Conservation (phyloP, 2,329 filamentous ascomycete species). For the Curvularia sp. region DNA sequence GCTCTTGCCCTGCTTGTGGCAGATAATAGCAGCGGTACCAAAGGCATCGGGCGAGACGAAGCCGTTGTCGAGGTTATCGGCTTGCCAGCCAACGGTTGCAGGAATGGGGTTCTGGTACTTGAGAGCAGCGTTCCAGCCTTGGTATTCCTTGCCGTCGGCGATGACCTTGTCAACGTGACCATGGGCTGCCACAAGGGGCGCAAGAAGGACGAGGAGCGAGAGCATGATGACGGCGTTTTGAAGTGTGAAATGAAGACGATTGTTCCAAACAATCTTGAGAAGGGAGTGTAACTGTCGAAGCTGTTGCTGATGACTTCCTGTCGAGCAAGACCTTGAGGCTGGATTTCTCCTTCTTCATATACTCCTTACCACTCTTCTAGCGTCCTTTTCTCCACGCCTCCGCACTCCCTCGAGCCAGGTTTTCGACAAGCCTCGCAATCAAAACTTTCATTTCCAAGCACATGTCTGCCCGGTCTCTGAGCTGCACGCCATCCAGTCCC, state of each 20-base stretch:
- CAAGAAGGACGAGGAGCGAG: constrained; percentile 25
- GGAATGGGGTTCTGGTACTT: constrained; percentile 43
- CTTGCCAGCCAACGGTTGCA: constrained; percentile 44
- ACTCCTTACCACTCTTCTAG: constrained; percentile 12
- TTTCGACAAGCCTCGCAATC: constrained; percentile 10
- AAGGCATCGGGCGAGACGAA: constrained; percentile 44
- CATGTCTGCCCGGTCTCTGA: constrained; percentile 13
- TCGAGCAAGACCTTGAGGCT: constrained; percentile 13
- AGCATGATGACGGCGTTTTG: constrained; percentile 16
- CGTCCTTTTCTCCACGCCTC: constrained; percentile 6
- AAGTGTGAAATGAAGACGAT: background rate
- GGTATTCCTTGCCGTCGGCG: constrained; percentile 39
- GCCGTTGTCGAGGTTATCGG: constrained; percentile 49
- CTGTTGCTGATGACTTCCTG: constrained; percentile 11
- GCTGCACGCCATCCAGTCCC: constrained; percentile 6
- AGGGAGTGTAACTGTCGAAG: constrained; percentile 6
- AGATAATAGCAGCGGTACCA: constrained; percentile 40
- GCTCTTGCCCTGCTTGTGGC: constrained; percentile 47
- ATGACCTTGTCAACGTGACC: constrained; percentile 42
- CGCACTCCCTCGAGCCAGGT: constrained; percentile 7
- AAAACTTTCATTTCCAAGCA: constrained; percentile 17
- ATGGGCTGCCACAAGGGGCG: constrained; percentile 40
- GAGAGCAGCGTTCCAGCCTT: constrained; percentile 43
- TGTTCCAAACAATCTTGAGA: background rate
- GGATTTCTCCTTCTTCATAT: constrained; percentile 12